Percentiles rank a stretch among this genome's conserved stretches.
These are phyloP conservation scores for Cryptococcus hybrid DNA, from an alignment of 1,284 basidiomycete species.

Conservation along the genomic window DNA sequence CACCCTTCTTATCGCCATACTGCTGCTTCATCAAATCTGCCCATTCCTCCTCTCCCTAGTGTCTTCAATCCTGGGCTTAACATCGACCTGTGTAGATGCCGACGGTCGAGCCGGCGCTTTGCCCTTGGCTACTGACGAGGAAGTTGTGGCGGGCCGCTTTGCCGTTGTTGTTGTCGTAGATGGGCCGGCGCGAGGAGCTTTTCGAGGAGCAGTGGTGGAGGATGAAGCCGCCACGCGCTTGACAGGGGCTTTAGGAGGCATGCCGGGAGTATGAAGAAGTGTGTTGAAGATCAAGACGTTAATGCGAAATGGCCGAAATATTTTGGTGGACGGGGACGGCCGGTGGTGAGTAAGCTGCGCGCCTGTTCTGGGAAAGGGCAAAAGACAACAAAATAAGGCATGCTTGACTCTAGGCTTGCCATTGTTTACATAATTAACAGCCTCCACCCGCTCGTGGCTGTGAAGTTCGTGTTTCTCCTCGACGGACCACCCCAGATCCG, in stretches of 20 bases:
- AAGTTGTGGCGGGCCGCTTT: slow-evolving; percentile 7
- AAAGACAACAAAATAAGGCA: too few species aligned
- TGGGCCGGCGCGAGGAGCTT: slow-evolving; percentile 10
- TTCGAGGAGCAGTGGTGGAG: slow-evolving; percentile 6
- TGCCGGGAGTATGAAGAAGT: neutral
- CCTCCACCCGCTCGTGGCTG: too few species aligned
- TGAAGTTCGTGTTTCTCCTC: too few species aligned
- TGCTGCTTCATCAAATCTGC: slow-evolving; percentile 44
- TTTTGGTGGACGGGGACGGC: too few species aligned
- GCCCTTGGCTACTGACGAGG: slow-evolving; percentile 19
- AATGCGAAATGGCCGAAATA: too few species aligned
- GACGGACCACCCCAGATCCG: too few species aligned
- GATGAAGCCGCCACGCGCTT: slow-evolving; percentile 7
- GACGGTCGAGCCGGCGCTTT: slow-evolving; percentile 23
- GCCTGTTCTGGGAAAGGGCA: too few species aligned
- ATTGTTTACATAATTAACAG: too few species aligned
- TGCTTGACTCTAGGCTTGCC: too few species aligned
- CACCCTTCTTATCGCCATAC: slow-evolving; percentile 54
- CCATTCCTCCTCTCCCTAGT: slow-evolving; percentile 44
- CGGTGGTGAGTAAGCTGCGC: too few species aligned
- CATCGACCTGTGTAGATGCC: slow-evolving; percentile 9
- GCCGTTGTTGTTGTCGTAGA: slow-evolving; percentile 1
- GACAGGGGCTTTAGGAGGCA: slow-evolving; percentile 11
- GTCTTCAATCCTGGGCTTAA: slow-evolving; percentile 20
- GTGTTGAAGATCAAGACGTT: too few species aligned